Percentiles rank a stretch among this genome's conserved stretches.
Conservation (phyloP, 345 rosid species). For the Gossypioides kirkii region DNA sequence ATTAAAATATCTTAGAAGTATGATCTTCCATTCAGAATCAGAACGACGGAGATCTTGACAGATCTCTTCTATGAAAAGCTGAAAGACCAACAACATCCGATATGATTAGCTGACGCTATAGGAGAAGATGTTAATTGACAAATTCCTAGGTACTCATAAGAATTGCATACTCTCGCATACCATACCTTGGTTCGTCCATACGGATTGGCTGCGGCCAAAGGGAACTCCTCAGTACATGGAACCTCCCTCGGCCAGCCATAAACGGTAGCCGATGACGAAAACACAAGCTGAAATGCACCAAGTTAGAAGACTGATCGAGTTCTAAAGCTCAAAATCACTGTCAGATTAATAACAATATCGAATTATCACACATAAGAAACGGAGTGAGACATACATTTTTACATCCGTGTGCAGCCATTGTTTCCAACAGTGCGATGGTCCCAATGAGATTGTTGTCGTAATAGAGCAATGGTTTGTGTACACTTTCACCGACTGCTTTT, state of each 20-base stretch:
- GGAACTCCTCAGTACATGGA: conserved; percentile 89
- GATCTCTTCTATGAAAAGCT: conserved; percentile 94
- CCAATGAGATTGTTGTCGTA: conserved; percentile 84
- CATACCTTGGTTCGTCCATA: conserved; percentile 92
- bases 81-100: conserved; percentile 22
- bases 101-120: neutral
- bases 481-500: conserved; percentile 98
- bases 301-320: conserved; percentile 16
- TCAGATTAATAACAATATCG: neutral
- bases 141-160: neutral
- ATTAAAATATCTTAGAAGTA: conserved; percentile 91
- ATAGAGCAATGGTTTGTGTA: conserved; percentile 73
- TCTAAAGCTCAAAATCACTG: neutral
- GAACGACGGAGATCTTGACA: conserved; percentile 68
- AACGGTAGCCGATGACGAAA: conserved; percentile 98
- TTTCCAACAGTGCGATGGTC: conserved; percentile 78
- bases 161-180: neutral
- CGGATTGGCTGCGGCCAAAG: conserved; percentile 68
- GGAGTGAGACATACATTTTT: conserved; percentile 54
- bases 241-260: conserved; percentile 98
- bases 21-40: conserved; percentile 83
- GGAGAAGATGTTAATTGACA: neutral
- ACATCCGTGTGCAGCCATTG: conserved; percentile 80
- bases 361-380: neutral
- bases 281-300: conserved; percentile 66